Evolutionary conservation across 2,329 filamentous ascomycete species (phyloP), one percentile per base, ranked within the genome.

Genomic region (Neurospora crassa): DNA sequence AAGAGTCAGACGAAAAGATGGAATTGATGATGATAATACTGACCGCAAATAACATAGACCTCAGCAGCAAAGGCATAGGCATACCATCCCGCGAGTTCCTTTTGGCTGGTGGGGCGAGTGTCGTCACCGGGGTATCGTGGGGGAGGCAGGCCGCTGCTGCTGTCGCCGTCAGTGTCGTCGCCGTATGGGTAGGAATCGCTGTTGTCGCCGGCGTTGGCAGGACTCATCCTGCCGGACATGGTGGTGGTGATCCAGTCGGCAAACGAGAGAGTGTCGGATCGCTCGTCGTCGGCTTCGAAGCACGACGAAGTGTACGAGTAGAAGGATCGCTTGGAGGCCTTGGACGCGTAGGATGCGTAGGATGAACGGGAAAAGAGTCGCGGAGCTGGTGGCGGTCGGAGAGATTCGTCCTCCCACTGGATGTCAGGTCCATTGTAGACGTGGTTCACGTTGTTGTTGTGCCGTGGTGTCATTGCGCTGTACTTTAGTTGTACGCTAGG

Each of bases 41-140:
- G 80, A 92, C 94, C 95, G 80, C 96, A 98, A 71, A 98, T 92
- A 18, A 96, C 93, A 80, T 97, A 98, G 70, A 96, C 95, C 83
- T 99, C 96, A 24, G 95, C 94, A 34, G 96, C 96, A 86, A 97
- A 98, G 59, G 92, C 92, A 83, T 98, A 98, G 79, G 91, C 91
- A 82, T 98, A 99, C 92, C 96, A 99, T 76, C 95, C 96, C 47
- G 90, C 85, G 72, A 98, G 87, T 86, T 99, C 96, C 81, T 92
- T 95, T 76, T 83, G 84, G 80, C 92, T 97, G 11, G 96, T 98
- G 70, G 92, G 88, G n/a, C 95, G 87, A 34, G 90, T 92, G 81
- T 99, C 96, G 80, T 98, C 93, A 73, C 92, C 93, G 2, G 86
- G 85, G 80, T 96, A 97, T 71, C 88, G 85, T 70, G 88, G 83